Evolutionary conservation across 345 rosid genomes (phyloP).

Genomic region (Eucalyptus viminalis): DNA sequence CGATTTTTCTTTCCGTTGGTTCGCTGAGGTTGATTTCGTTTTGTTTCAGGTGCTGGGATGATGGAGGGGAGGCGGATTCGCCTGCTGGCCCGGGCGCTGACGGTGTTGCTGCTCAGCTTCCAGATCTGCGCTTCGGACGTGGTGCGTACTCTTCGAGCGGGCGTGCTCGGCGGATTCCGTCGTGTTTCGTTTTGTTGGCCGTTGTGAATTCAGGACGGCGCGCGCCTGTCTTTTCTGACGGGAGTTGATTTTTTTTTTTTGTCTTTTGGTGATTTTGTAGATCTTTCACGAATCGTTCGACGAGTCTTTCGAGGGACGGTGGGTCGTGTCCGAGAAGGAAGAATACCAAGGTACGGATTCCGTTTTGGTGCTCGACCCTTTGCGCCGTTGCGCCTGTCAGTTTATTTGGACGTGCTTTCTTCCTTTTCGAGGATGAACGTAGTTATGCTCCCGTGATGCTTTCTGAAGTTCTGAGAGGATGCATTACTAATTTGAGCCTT

Average conservation of each 20-base stretch:
- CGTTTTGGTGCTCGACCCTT: not conserved
- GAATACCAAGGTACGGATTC: constrained; percentile 5
- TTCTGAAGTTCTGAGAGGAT: not conserved
- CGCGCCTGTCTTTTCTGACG: not conserved
- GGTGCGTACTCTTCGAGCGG: not conserved
- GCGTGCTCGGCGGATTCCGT: not conserved
- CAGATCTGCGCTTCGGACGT: constrained; percentile 5
- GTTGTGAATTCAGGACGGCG: not conserved
- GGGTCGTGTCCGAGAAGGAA: constrained; percentile 13
- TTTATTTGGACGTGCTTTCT: not conserved
- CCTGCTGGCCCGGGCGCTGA: not conserved
- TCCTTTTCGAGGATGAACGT: not conserved
- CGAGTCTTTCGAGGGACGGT: constrained; percentile 13
- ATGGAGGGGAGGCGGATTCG: not conserved
- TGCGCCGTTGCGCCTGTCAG: not conserved
- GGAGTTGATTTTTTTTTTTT: not conserved
- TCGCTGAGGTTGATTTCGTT: not conserved
- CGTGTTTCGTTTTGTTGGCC: not conserved
- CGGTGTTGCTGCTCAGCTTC: not conserved
- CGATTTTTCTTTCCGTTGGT: not conserved
- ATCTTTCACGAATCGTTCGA: constrained; percentile 19
- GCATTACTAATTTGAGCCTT: not conserved
- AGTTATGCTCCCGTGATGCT: not conserved
- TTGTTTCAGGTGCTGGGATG: not conserved
- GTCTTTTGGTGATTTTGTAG: not conserved